phyloP scores from a whole-genome alignment of 192 early-diverging fungal genomes.

The Mortierella alpina region DNA sequence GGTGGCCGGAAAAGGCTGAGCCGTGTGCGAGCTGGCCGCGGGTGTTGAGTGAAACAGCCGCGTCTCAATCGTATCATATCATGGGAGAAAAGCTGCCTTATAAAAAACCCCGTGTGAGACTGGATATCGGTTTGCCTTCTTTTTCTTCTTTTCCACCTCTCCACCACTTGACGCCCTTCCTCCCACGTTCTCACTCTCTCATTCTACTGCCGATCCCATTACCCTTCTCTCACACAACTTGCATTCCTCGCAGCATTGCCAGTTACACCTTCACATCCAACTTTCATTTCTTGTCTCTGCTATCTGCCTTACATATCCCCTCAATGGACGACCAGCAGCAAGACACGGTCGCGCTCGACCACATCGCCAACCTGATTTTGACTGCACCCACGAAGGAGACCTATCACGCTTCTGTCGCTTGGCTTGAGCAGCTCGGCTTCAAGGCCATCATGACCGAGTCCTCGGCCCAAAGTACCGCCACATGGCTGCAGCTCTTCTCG shows the following conservation, averaged over 20 bases:
- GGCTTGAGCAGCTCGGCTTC: constrained; percentile 48
- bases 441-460: constrained; percentile 52
- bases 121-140: not conserved
- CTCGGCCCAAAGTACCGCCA: constrained; percentile 33
- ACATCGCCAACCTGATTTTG: constrained; percentile 42
- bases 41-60: not conserved
- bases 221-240: not conserved
- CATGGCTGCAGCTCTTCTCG: constrained; percentile 49
- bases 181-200: not conserved
- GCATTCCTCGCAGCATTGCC: not conserved
- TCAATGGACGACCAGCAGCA: constrained; percentile 22
- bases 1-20: too few species aligned
- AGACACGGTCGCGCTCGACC: constrained; percentile 30
- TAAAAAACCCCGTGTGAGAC: too few species aligned
- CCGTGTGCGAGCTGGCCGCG: too few species aligned
- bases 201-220: constrained; percentile 7
- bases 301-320: not conserved
- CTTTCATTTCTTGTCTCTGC: not conserved
- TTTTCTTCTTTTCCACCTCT: not conserved
- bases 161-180: not conserved
- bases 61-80: not conserved
- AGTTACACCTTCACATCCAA: not conserved
- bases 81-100: too few species aligned
- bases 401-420: constrained; percentile 36
- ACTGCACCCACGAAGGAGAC: constrained; percentile 37